Evolutionary conservation across 2,329 filamentous ascomycete species (phyloP), one percentile per base, ranked within the genome.

Genomic region (Dichotomopilus funicola): DNA sequence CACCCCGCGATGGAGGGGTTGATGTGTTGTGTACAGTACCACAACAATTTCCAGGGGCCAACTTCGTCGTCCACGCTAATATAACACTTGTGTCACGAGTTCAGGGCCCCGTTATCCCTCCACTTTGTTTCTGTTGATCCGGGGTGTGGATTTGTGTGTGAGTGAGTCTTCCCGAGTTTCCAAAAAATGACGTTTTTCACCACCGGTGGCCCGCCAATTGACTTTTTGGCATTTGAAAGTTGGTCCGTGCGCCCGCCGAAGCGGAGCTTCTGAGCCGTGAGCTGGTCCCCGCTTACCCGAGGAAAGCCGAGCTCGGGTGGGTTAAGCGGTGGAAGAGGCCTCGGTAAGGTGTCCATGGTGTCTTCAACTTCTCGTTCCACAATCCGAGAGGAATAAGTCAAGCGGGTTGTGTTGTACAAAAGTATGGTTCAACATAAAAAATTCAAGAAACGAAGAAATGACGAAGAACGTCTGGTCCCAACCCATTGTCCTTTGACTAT

Each of bases 181-280:
- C 35, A 12, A 7, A 45, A 51, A 56, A 64, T 65, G 62, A 65
- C 63, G 63, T 65, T 62, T 49, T 50, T 53, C 38, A 12, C 46
- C 38, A 56, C 12, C 19, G 19, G 45, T 12, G 13, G 13, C 45
- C 55, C 49, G 45, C 62, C 62, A 64, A 62, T 64, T 42, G 56
- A 57, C 37, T 48, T 49, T 57, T 55, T 59, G 58, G 51, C 55
- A 63, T 64, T 65, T 63, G 59, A 63, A 55, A 56, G 12, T 46
- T 44, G 51, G 58, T 51, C 55, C 49, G 60, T 59, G 60, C 58
- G 40, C 31, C 1, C 45, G 55, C 55, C 53, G 55, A 55, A 53
- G 49, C 44, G 53, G 41, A 48, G 31, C 51, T 10, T 19, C 38
- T 27, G 35, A n/a, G 6, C 35, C 13, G 37, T 4, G 27, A 12